A percentile compares a stretch with the other conserved stretches of the same genome.
These are phyloP conservation scores for Thermochaetoides dissita DNA, from an alignment of 2,329 filamentous ascomycete genomes.

Conservation along the genomic window DNA sequence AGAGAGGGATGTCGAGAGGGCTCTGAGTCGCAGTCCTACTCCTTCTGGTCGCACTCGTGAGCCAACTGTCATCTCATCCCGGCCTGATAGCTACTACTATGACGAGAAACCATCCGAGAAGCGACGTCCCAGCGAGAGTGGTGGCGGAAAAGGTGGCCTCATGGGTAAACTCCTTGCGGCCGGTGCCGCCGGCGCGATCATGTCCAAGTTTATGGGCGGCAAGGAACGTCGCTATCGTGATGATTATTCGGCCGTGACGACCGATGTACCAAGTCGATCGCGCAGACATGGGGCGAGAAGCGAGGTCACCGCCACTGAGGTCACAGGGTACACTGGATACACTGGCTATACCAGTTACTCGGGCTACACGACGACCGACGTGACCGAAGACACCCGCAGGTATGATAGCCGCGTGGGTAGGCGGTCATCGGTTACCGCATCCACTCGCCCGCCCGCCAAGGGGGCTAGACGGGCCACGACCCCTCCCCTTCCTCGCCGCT, in stretches of 20 bases:
- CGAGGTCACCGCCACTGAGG: slow-evolving; percentile 35
- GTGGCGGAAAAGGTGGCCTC: slow-evolving; percentile 41
- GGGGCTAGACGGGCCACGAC: slow-evolving; percentile 31
- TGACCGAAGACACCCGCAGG: slow-evolving; percentile 18
- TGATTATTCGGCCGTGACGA: slow-evolving; percentile 49
- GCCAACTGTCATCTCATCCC: slow-evolving; percentile 38
- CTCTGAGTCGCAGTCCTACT: slow-evolving; percentile 28
- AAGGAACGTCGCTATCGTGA: slow-evolving; percentile 34
- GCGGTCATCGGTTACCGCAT: slow-evolving; percentile 31
- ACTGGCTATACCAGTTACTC: too few relatives aligned
- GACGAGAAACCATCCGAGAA: slow-evolving; percentile 54
- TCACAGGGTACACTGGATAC: slow-evolving; percentile 19
- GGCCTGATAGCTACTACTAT: slow-evolving; percentile 45
- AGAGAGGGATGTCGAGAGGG: slow-evolving; percentile 25
- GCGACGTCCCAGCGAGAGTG: slow-evolving; percentile 25
- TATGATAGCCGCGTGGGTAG: slow-evolving; percentile 17
- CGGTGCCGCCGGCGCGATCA: slow-evolving; percentile 48
- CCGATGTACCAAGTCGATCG: slow-evolving; percentile 42
- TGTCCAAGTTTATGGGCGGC: slow-evolving; percentile 43
- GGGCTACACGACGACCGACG: too few relatives aligned
- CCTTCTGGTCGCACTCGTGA: slow-evolving; percentile 23
- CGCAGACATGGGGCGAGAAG: slow-evolving; percentile 25
- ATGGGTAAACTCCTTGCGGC: slow-evolving; percentile 46
- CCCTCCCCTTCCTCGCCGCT: slow-evolving; percentile 28
- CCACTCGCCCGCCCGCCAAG: slow-evolving; percentile 31